Conservation (phyloP, 495 filamentous ascomycete species). For the Penicillium coprophilum region DNA sequence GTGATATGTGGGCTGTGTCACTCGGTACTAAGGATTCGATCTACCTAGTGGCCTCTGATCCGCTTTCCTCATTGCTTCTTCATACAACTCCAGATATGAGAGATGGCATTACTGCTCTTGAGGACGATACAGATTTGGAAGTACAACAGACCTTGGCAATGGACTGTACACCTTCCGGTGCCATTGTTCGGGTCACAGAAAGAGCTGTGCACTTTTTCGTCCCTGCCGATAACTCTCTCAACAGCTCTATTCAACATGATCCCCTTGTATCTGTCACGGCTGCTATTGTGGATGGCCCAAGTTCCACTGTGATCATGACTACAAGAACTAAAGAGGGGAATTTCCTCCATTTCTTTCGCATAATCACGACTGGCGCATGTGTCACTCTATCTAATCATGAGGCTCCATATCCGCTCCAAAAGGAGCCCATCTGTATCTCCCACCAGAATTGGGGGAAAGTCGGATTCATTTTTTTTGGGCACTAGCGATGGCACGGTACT, state of each 20-base stretch:
- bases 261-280: constrained; percentile 24
- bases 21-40: constrained; percentile 30
- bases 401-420: constrained; percentile 21
- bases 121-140: constrained; percentile 48
- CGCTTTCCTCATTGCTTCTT: constrained; percentile 40
- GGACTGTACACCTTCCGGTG: constrained; percentile 36
- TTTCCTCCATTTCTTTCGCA: constrained; percentile 20
- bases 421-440: constrained; percentile 41
- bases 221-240: constrained; percentile 19
- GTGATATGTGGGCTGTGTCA: constrained; percentile 52
- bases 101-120: constrained; percentile 40
- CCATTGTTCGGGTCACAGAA: constrained; percentile 59
- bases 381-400: constrained; percentile 16
- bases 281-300: constrained; percentile 32
- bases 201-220: constrained; percentile 43
- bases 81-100: constrained; percentile 32
- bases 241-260: constrained; percentile 20
- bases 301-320: constrained; percentile 29
- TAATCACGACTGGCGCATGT: constrained; percentile 16
- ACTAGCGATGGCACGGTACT: constrained; percentile 36
- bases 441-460: constrained; percentile 28
- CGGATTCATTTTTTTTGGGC: constrained; percentile 41
- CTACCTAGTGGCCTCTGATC: constrained; percentile 41
- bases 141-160: constrained; percentile 58
- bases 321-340: constrained; percentile 25